phyloP scores from a whole-genome alignment of 352 stramenopile species.

The Thraustotheca clavata region DNA sequence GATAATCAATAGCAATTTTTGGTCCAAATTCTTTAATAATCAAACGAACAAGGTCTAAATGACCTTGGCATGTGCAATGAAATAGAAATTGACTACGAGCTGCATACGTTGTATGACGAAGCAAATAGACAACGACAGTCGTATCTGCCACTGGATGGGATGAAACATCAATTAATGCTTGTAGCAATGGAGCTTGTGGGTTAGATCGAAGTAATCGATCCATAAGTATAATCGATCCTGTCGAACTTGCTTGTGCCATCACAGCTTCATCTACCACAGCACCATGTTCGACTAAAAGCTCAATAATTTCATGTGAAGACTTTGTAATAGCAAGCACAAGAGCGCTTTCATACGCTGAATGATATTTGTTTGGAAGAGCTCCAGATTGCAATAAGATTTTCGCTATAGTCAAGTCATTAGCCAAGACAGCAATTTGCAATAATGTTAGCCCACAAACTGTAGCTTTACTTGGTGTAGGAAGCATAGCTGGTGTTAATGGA shows the following conservation, averaged over 20 bases:
- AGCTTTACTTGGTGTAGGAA: background rate
- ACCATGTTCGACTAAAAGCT: conserved; percentile 53
- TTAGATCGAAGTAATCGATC: conserved; percentile 29
- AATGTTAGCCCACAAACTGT: conserved; percentile 60
- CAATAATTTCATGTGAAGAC: conserved; percentile 36
- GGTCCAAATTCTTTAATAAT: conserved; percentile 42
- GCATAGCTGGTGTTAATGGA: background rate
- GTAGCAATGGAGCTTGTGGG: conserved; percentile 15
- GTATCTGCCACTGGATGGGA: conserved; percentile 18
- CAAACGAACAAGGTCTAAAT: conserved; percentile 45
- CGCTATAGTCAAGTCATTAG: conserved; percentile 41
- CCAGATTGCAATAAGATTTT: conserved; percentile 54
- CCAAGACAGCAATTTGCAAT: conserved; percentile 55
- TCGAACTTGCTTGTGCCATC: conserved; percentile 35
- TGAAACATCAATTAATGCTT: conserved; percentile 2
- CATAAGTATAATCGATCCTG: conserved; percentile 37
- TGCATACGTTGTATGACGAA: conserved; percentile 11
- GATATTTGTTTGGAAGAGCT: conserved; percentile 38
- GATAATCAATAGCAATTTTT: conserved; percentile 34
- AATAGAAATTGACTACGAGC: conserved; percentile 31
- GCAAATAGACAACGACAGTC: conserved; percentile 23
- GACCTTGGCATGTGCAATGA: conserved; percentile 38
- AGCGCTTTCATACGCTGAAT: conserved; percentile 39
- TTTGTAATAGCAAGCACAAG: conserved; percentile 42
- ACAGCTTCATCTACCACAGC: conserved; percentile 51